These are phyloP conservation scores for Neurospora crassa DNA, from an alignment of 2,329 filamentous ascomycete genomes.

Conservation along the genomic window DNA sequence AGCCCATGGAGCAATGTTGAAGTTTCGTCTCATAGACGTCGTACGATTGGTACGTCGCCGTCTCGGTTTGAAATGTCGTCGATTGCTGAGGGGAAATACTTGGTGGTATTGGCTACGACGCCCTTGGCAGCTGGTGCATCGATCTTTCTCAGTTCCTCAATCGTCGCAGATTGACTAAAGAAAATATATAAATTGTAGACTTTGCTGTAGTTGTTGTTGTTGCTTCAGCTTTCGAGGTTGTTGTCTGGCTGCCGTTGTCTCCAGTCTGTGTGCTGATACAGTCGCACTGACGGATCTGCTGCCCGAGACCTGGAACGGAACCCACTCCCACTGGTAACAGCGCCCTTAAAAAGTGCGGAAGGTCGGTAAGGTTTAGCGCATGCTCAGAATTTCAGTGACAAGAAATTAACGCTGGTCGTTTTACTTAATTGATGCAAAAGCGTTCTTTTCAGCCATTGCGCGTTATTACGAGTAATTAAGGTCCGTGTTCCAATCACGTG, in stretches of 20 bases:
- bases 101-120: background rate
- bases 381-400: background rate
- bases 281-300: background rate
- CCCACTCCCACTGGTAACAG: background rate
- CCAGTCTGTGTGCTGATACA: background rate
- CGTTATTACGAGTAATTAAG: background rate
- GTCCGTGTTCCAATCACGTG: background rate
- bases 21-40: background rate
- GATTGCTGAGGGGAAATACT: background rate
- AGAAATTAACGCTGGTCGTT: background rate
- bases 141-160: background rate
- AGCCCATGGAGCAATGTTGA: constrained; percentile 2
- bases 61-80: background rate
- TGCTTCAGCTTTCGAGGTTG: background rate
- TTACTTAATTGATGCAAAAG: background rate
- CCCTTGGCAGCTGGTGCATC: background rate
- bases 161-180: background rate
- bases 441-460: background rate
- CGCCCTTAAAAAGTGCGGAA: background rate
- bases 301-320: background rate
- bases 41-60: background rate
- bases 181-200: background rate
- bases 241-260: background rate
- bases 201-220: constrained; percentile 1
- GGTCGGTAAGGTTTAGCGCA: background rate